Conservation (phyloP, 78 protist species). For the Monocercomonoides exilis region DNA sequence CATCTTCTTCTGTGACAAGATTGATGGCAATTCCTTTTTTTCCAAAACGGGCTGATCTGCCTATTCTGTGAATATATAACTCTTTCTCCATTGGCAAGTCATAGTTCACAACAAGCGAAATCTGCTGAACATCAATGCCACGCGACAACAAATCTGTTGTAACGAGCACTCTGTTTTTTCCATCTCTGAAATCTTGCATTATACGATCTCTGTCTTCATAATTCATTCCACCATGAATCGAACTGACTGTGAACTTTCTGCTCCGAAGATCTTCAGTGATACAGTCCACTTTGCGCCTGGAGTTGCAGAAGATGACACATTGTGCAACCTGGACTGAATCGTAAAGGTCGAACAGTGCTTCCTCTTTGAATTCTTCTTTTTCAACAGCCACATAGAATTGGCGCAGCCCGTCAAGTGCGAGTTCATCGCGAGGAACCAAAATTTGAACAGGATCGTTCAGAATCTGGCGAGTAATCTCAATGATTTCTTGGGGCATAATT, state of each 20-base stretch:
- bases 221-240: slow-evolving; percentile 89
- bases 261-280: too few species aligned
- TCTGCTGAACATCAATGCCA: too few species aligned
- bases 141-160: slow-evolving; percentile 88
- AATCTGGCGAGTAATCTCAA: slow-evolving; percentile 76
- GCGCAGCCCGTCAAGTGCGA: too few species aligned
- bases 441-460: slow-evolving; percentile 87
- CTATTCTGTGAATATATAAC: slow-evolving; percentile 95
- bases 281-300: too few species aligned
- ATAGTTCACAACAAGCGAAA: too few species aligned
- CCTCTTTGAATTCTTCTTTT: too few species aligned
- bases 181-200: too few species aligned
- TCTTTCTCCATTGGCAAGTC: too few species aligned
- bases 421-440: slow-evolving; percentile 52
- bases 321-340: slow-evolving; percentile 73
- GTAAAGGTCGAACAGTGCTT: slow-evolving; percentile 95
- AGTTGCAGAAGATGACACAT: too few species aligned
- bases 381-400: too few species aligned
- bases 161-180: too few species aligned
- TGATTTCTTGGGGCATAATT: slow-evolving; percentile 52
- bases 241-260: slow-evolving; percentile 88
- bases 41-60: slow-evolving; percentile 95
- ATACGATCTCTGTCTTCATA: slow-evolving; percentile 77
- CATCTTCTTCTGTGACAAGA: too few species aligned
- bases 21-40: slow-evolving; percentile 96